Evolutionary conservation across 1,284 basidiomycete genomes (phyloP).

Genomic region (Cutaneotrichosporon daszewskae): DNA sequence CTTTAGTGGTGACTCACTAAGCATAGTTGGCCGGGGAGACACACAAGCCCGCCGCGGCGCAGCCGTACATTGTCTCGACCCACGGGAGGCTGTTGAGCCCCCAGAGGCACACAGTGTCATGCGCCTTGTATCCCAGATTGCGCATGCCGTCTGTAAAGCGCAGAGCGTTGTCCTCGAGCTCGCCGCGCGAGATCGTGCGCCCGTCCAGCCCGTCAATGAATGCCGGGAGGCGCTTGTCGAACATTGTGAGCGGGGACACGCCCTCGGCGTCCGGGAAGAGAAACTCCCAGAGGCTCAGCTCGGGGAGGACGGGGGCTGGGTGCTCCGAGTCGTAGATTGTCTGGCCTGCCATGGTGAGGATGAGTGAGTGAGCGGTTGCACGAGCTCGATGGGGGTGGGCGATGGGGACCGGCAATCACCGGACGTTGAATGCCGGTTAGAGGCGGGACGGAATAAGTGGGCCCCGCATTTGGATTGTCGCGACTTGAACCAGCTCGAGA

Average conservation of each 20-base stretch:
- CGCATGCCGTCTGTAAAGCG: conserved; percentile 56
- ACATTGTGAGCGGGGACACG: conserved; percentile 28
- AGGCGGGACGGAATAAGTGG: background rate
- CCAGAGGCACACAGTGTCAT: conserved; percentile 40
- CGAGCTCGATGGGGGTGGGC: background rate
- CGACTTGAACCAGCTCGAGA: background rate
- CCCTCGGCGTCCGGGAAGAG: conserved; percentile 8
- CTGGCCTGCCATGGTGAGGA: background rate
- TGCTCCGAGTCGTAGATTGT: conserved; percentile 8
- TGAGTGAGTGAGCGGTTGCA: background rate
- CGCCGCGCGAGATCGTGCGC: conserved; percentile 55
- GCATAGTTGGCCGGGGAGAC: conserved; percentile 40
- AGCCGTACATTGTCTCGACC: conserved; percentile 58
- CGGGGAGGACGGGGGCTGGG: conserved; percentile 4
- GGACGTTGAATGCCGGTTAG: background rate
- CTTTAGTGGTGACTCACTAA: conserved; percentile 26
- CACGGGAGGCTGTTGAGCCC: conserved; percentile 58
- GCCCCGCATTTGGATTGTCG: conserved; percentile 1
- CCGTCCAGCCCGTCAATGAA: conserved; percentile 64
- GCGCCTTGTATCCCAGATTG: conserved; percentile 23
- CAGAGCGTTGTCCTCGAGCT: conserved; percentile 55
- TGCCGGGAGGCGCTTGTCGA: conserved; percentile 17
- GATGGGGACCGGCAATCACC: background rate
- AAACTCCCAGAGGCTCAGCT: conserved; percentile 7
- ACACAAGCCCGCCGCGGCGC: conserved; percentile 40